Evolutionary conservation across 139 green algal genomes (phyloP).

Genomic region (Chlorella sp.): DNA sequence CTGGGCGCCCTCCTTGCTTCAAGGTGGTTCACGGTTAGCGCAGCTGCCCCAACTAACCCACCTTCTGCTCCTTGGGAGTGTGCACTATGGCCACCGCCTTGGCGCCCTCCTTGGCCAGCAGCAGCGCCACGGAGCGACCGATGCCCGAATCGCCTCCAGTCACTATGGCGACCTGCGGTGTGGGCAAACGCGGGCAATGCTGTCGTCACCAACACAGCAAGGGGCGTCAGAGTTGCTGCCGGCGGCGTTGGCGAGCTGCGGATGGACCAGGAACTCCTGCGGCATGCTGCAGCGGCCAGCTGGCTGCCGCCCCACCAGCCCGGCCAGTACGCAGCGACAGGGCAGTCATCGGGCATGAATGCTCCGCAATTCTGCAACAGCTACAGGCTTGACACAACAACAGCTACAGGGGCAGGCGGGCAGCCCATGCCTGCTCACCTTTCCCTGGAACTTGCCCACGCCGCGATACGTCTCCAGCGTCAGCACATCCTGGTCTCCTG

Average conservation of each 20-base stretch:
- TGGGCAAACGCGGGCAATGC: too few relatives aligned
- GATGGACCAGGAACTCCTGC: too few relatives aligned
- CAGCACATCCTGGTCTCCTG: slow-evolving; percentile 36
- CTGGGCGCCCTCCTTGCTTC: too few relatives aligned
- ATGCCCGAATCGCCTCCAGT: slow-evolving; percentile 49
- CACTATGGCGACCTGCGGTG: slow-evolving; percentile 36
- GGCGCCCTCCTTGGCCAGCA: slow-evolving; percentile 39
- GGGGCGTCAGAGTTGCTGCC: too few relatives aligned
- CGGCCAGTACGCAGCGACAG: too few relatives aligned
- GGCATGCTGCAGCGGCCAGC: too few relatives aligned
- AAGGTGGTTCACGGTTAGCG: too few relatives aligned
- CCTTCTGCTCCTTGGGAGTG: background rate
- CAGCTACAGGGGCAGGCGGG: background rate
- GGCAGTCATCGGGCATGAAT: background rate
- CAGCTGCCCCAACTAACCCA: background rate
- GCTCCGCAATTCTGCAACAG: too few relatives aligned
- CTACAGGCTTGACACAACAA: background rate
- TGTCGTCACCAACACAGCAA: too few relatives aligned
- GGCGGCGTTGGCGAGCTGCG: too few relatives aligned
- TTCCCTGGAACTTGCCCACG: slow-evolving; percentile 42
- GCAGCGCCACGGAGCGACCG: slow-evolving; percentile 26
- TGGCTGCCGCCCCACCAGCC: too few relatives aligned
- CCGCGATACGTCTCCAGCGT: slow-evolving; percentile 39
- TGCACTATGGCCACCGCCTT: slow-evolving; percentile 25
- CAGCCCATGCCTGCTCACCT: background rate